Percentiles rank a stretch among this genome's conserved stretches.
phyloP scores from a whole-genome alignment of 768 basidiomycete species.

The Leucocoprinus leucothites region DNA sequence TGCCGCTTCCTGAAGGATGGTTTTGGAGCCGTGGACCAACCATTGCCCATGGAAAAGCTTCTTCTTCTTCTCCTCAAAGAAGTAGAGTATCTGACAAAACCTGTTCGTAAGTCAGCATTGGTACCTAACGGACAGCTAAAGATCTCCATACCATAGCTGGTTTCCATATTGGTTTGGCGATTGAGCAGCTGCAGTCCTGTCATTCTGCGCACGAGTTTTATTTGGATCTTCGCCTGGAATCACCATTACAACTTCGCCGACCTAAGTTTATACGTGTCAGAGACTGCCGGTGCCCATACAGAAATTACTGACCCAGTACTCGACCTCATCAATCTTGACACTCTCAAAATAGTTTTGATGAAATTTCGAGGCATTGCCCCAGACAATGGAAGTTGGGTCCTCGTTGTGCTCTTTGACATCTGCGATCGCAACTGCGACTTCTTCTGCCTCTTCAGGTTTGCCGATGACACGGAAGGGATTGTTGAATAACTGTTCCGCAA shows the following conservation, averaged over 20 bases:
- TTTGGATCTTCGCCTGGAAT: constrained; percentile 52
- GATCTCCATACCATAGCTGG: constrained; percentile 50
- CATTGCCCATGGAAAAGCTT: constrained; percentile 73
- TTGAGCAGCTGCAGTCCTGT: constrained; percentile 28
- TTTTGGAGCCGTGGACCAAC: constrained; percentile 65
- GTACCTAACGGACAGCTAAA: not conserved
- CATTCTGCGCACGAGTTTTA: constrained; percentile 35
- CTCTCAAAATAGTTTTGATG: constrained; percentile 35
- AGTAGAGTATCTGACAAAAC: constrained; percentile 69
- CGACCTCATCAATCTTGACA: constrained; percentile 53
- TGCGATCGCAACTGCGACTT: constrained; percentile 24
- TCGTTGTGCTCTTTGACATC: constrained; percentile 23
- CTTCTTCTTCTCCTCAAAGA: constrained; percentile 40
- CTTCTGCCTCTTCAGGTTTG: constrained; percentile 21
- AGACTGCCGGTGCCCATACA: not conserved
- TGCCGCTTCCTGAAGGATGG: constrained; percentile 61
- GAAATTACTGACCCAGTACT: constrained; percentile 46
- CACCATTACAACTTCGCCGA: constrained; percentile 64
- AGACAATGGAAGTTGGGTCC: constrained; percentile 27
- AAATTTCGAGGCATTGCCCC: constrained; percentile 22
- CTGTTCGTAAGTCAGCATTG: constrained; percentile 28
- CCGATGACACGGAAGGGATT: constrained; percentile 40
- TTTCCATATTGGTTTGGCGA: constrained; percentile 58
- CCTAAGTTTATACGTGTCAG: constrained; percentile 29
- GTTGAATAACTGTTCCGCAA: constrained; percentile 45